Percentiles rank a stretch among this genome's conserved stretches.
phyloP scores from a whole-genome alignment of 2,329 filamentous ascomycete genomes.

The Amesomyces nigricolor region DNA sequence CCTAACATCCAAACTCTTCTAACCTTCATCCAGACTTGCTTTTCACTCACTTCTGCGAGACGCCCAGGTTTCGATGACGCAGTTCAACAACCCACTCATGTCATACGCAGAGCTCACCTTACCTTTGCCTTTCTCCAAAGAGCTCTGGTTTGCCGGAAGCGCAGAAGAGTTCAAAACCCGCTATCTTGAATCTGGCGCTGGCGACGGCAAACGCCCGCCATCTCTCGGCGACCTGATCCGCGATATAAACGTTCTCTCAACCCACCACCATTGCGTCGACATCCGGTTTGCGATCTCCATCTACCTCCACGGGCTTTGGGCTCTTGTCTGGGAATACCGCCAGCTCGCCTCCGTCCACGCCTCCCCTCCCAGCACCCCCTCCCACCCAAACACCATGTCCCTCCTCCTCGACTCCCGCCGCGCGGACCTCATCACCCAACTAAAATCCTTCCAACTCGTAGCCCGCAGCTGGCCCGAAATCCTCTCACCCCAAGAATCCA shows the following conservation, averaged over 20 bases:
- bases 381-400: slow-evolving; percentile 28
- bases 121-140: slow-evolving; percentile 55
- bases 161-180: slow-evolving; percentile 59
- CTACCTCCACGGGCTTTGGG: slow-evolving; percentile 61
- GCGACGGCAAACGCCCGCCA: slow-evolving; percentile 40
- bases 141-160: slow-evolving; percentile 60
- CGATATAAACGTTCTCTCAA: slow-evolving; percentile 47
- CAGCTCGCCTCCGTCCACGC: slow-evolving; percentile 48
- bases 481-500: slow-evolving; percentile 36
- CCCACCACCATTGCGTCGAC: slow-evolving; percentile 48
- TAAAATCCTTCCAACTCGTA: slow-evolving; percentile 44
- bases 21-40: slow-evolving; percentile 42
- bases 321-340: slow-evolving; percentile 60
- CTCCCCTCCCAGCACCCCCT: slow-evolving; percentile 42
- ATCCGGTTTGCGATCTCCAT: slow-evolving; percentile 51
- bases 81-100: slow-evolving; percentile 58
- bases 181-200: slow-evolving; percentile 42
- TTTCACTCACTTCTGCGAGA: slow-evolving; percentile 62
- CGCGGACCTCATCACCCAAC: slow-evolving; percentile 55
- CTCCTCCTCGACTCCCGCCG: slow-evolving; percentile 50
- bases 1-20: background rate
- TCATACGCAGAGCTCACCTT: slow-evolving; percentile 65
- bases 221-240: slow-evolving; percentile 52
- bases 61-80: slow-evolving; percentile 60
- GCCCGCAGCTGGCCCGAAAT: slow-evolving; percentile 39